phyloP scores from a whole-genome alignment of 768 basidiomycete genomes.

The Lactifluus subvellereus region DNA sequence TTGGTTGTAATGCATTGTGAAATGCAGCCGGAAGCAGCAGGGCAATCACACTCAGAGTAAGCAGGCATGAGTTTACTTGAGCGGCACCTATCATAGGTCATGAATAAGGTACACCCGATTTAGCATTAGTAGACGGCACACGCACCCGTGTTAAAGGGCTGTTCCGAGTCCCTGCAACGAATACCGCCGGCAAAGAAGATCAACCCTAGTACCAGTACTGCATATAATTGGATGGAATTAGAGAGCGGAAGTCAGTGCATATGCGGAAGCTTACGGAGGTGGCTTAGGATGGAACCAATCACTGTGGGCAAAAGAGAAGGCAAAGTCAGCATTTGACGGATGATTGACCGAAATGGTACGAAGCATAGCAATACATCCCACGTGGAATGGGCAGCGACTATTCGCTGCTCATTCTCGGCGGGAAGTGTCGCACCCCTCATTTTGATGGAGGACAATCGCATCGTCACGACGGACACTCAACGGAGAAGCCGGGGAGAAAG shows the following conservation, averaged over 20 bases:
- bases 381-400: no score
- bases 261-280: constrained; percentile 33
- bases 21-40: constrained; percentile 77
- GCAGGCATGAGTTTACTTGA: constrained; percentile 68
- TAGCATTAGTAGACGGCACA: constrained; percentile 13
- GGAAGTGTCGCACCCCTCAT: no score
- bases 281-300: constrained; percentile 45
- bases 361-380: not conserved
- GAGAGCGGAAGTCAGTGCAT: not conserved
- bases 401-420: no score
- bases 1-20: constrained; percentile 45
- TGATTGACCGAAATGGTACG: not conserved
- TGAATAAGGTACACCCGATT: not conserved
- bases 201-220: constrained; percentile 83
- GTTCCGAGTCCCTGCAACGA: constrained; percentile 56
- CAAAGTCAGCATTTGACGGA: not conserved
- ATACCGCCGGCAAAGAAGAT: constrained; percentile 84
- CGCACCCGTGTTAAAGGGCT: constrained; percentile 71
- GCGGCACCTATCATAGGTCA: constrained; percentile 40
- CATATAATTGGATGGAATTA: constrained; percentile 10
- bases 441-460: no score
- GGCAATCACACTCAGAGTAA: constrained; percentile 75
- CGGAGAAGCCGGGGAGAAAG: not conserved
- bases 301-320: constrained; percentile 27
- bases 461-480: no score